These are phyloP conservation scores for Bipolaris victoriae DNA, from an alignment of 2,329 filamentous ascomycete species.

Conservation along the genomic window DNA sequence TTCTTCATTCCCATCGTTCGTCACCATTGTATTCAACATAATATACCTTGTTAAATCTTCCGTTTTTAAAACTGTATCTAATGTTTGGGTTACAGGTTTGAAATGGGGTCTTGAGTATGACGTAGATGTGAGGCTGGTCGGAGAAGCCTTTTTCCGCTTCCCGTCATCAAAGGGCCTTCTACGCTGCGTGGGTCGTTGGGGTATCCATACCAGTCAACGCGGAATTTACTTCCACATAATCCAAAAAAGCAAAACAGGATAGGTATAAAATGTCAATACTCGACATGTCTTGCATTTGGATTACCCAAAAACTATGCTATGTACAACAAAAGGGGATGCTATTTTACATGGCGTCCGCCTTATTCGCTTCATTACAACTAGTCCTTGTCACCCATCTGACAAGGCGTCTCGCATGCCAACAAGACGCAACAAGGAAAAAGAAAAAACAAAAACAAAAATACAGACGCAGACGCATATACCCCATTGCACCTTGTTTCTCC, in stretches of 20 bases:
- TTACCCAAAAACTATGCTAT: constrained; percentile 1
- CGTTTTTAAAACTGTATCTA: neutral
- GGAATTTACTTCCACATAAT: constrained; percentile 46
- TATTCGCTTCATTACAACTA: constrained; percentile 1
- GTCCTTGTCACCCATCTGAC: neutral
- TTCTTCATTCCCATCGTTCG: constrained; percentile 12
- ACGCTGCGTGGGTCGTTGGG: constrained; percentile 56
- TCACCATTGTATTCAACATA: constrained; percentile 2
- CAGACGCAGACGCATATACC: neutral
- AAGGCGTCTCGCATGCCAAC: constrained; percentile 4
- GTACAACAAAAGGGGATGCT: neutral
- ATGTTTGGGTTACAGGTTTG: neutral
- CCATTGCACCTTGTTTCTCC: neutral
- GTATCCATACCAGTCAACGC: constrained; percentile 55
- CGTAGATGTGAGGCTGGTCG: constrained; percentile 11
- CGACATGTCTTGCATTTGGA: constrained; percentile 4
- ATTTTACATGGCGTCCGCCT: neutral
- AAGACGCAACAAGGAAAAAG: neutral
- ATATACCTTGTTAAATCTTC: neutral
- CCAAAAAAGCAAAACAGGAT: neutral
- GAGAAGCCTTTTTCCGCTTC: constrained; percentile 5
- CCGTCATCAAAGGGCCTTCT: neutral
- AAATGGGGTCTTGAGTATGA: constrained; percentile 14
- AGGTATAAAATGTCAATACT: neutral
- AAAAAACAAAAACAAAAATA: neutral